Evolutionary conservation across 2,329 filamentous ascomycete species (phyloP).

Genomic region (Nemania diffusa): DNA sequence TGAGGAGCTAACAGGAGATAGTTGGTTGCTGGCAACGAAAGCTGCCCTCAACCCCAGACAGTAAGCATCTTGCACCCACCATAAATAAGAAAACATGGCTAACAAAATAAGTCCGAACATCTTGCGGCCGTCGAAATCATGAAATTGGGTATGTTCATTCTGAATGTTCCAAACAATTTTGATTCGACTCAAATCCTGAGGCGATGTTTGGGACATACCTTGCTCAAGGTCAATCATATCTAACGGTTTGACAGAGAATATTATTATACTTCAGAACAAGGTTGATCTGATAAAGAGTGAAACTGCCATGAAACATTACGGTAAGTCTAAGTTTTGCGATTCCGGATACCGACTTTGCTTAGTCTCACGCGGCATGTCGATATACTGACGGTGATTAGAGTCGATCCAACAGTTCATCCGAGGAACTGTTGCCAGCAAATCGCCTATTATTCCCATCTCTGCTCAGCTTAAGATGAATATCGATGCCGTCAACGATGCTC

Average conservation of each 20-base stretch:
- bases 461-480: slow-evolving; percentile 99
- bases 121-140: slow-evolving; percentile 99
- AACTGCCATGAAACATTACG: slow-evolving; percentile 88
- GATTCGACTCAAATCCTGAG: background rate
- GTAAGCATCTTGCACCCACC: slow-evolving; percentile 4
- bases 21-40: slow-evolving; percentile 89
- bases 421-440: slow-evolving; percentile 93
- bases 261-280: slow-evolving; percentile 99
- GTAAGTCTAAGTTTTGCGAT: slow-evolving; percentile 20
- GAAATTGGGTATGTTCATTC: slow-evolving; percentile 71
- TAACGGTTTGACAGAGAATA: slow-evolving; percentile 73
- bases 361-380: background rate
- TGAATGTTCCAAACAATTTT: background rate
- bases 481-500: slow-evolving; percentile 95
- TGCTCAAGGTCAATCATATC: background rate
- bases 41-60: slow-evolving; percentile 97
- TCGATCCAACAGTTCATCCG: slow-evolving; percentile 99
- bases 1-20: slow-evolving; percentile 22
- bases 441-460: slow-evolving; percentile 95
- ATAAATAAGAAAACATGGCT: background rate
- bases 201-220: background rate
- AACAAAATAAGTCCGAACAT: slow-evolving; percentile 76
- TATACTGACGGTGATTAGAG: slow-evolving; percentile 56
- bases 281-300: slow-evolving; percentile 98
- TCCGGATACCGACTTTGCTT: background rate